Percentiles rank a stretch among this genome's conserved stretches.
Conservation (phyloP, 2,329 filamentous ascomycete species). For the Calycina herbarum region DNA sequence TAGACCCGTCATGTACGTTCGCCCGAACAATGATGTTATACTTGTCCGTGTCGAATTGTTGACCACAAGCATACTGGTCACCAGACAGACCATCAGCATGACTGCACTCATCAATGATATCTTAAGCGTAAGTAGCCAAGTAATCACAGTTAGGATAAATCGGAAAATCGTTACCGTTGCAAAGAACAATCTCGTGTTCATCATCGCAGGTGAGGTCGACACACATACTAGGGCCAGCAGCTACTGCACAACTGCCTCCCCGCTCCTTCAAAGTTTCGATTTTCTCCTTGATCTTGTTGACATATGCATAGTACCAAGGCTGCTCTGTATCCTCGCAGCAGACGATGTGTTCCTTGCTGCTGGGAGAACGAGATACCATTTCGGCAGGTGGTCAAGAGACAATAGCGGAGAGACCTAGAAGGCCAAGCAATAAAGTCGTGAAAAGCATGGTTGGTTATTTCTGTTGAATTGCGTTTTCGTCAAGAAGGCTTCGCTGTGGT, state of each 20-base stretch:
- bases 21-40: not conserved
- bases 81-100: not conserved
- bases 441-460: too few species aligned
- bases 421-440: too few species aligned
- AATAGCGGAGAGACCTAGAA: too few species aligned
- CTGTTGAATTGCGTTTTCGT: too few species aligned
- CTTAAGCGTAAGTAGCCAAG: not conserved
- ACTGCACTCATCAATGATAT: not conserved
- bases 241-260: not conserved
- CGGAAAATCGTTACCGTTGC: not conserved
- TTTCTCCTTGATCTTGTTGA: not conserved
- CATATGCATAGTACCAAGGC: not conserved
- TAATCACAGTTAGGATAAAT: not conserved
- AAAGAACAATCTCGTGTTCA: not conserved
- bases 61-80: too few species aligned
- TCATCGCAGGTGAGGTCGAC: not conserved
- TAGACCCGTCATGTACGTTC: too few species aligned
- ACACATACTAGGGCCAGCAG: not conserved
- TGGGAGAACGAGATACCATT: too few species aligned
- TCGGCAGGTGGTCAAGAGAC: too few species aligned
- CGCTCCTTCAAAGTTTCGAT: not conserved
- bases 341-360: not conserved
- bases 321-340: not conserved
- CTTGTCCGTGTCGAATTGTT: not conserved
- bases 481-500: too few species aligned